phyloP scores from a whole-genome alignment of 257 asterid species.

The Scutellaria minor region DNA sequence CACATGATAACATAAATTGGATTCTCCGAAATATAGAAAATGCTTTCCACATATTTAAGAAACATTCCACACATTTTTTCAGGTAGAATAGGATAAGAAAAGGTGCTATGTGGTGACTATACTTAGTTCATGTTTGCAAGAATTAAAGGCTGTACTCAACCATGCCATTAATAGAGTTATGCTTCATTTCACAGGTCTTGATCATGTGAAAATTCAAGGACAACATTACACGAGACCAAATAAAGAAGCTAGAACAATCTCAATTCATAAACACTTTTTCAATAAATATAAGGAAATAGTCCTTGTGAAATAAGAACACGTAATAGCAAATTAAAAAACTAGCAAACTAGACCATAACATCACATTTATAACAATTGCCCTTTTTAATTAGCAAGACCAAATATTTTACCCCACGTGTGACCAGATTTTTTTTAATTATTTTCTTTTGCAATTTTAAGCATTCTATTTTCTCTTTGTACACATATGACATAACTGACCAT shows the following conservation, averaged over 20 bases:
- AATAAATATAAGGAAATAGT: neutral
- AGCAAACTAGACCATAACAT: neutral
- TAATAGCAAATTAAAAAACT: neutral
- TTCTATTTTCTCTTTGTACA: neutral
- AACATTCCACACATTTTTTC: too few relatives aligned
- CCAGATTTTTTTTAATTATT: neutral
- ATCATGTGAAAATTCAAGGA: constrained; percentile 6
- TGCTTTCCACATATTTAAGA: neutral
- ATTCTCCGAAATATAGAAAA: neutral
- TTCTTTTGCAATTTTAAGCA: too few relatives aligned
- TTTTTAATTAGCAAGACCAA: neutral
- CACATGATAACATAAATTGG: neutral
- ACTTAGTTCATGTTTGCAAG: neutral
- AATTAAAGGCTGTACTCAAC: neutral
- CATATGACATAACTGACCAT: neutral
- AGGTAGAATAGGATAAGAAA: too few relatives aligned
- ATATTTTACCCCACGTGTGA: neutral
- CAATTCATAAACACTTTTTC: neutral
- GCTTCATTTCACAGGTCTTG: neutral
- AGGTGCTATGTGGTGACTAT: neutral
- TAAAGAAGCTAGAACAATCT: neutral
- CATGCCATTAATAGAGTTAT: neutral
- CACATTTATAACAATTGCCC: constrained; percentile 18
- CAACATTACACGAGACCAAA: neutral
- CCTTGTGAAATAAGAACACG: neutral